phyloP scores from a whole-genome alignment of 2,329 filamentous ascomycete genomes.

The Hypoxylon sp. region DNA sequence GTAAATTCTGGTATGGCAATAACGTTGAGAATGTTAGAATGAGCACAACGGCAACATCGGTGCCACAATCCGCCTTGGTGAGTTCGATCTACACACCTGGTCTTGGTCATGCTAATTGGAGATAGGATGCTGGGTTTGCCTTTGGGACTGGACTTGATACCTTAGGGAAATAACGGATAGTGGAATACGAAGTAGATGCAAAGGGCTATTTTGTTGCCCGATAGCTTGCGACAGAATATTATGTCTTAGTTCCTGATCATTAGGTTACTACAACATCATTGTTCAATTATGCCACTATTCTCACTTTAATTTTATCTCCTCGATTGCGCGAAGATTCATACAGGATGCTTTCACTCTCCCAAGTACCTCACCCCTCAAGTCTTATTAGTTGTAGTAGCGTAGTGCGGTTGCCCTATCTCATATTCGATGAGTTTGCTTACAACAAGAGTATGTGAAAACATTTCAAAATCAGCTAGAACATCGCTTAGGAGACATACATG shows the following conservation, averaged over 20 bases:
- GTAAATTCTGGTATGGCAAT: slow-evolving; percentile 47
- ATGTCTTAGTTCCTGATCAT: neutral
- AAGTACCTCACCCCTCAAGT: no score
- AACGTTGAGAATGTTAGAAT: slow-evolving; percentile 43
- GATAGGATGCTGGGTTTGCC: slow-evolving; percentile 44
- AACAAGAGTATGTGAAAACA: no score
- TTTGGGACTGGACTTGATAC: slow-evolving; percentile 33
- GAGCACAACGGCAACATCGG: slow-evolving; percentile 43
- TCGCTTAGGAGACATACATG: no score
- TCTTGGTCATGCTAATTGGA: slow-evolving; percentile 29
- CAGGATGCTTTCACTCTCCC: no score
- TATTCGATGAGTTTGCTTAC: no score
- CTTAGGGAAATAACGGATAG: slow-evolving; percentile 22
- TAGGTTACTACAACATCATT: neutral
- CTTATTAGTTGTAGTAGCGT: no score
- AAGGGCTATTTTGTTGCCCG: neutral
- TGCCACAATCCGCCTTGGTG: slow-evolving; percentile 47
- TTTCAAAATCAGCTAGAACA: no score
- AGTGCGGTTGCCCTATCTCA: no score
- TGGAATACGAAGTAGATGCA: neutral
- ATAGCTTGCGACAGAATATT: neutral
- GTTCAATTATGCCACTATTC: neutral
- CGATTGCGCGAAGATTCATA: no score
- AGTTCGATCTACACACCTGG: slow-evolving; percentile 9
- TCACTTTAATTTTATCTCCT: no score